phyloP scores from a whole-genome alignment of 2,329 filamentous ascomycete genomes.

The Aspergillus amoenus region DNA sequence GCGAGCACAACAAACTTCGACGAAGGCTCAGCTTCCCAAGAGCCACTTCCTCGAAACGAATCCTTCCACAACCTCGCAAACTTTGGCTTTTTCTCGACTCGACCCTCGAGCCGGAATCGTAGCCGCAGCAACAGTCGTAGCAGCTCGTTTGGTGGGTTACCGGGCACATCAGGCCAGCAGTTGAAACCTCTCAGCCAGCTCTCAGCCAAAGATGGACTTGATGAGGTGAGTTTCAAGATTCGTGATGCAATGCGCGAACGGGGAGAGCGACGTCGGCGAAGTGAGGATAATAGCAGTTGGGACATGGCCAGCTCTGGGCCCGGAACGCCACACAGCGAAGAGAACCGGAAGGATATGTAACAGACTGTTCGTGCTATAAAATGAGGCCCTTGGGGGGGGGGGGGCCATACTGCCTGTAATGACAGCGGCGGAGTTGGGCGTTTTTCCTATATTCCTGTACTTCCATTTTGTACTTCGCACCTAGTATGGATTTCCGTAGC shows the following conservation, averaged over 20 bases:
- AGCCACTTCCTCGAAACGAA: constrained; percentile 78
- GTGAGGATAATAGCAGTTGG: constrained; percentile 32
- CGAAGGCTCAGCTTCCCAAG: constrained; percentile 28
- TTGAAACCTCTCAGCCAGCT: constrained; percentile 19
- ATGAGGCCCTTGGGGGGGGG: background rate
- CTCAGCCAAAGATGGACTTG: constrained; percentile 16
- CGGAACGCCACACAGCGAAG: constrained; percentile 37
- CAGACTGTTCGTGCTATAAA: background rate
- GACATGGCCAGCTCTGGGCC: constrained; percentile 41
- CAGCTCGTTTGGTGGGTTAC: constrained; percentile 13
- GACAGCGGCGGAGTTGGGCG: constrained; percentile 23
- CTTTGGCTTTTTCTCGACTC: constrained; percentile 86
- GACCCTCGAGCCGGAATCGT: constrained; percentile 50
- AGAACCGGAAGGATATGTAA: constrained; percentile 37
- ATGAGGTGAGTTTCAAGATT: constrained; percentile 18
- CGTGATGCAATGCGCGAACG: constrained; percentile 22
- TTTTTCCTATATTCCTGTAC: constrained; percentile 4
- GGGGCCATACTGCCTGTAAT: constrained; percentile 7
- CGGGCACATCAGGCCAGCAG: constrained; percentile 11
- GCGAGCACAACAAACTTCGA: constrained; percentile 22
- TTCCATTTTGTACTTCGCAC: constrained; percentile 2
- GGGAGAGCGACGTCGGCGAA: constrained; percentile 16
- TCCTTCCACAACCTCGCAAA: constrained; percentile 87
- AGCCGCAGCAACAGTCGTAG: constrained; percentile 17
- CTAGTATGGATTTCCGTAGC: constrained; percentile 1